phyloP scores from a whole-genome alignment of 345 rosid species.

The Punica granatum region DNA sequence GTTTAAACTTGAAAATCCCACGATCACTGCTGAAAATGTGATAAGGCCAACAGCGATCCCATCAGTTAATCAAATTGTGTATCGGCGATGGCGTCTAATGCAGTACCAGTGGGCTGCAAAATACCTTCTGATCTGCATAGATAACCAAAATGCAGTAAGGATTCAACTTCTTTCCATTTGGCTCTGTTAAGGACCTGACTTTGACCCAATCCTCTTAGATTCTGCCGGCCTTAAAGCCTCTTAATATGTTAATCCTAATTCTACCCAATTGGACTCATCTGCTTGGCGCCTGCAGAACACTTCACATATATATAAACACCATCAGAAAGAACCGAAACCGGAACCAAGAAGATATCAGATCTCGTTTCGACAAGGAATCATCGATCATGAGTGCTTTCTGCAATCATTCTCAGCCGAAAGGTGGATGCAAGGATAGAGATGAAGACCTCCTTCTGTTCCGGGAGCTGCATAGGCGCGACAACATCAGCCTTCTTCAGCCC shows the following conservation, averaged over 20 bases:
- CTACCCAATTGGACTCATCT: background rate
- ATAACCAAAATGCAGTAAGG: background rate
- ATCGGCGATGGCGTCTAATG: background rate
- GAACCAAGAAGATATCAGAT: background rate
- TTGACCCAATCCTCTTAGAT: background rate
- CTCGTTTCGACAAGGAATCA: background rate
- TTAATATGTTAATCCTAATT: background rate
- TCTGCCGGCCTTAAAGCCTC: background rate
- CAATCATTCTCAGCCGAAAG: background rate
- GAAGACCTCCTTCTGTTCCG: conserved; percentile 49
- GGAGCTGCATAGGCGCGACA: conserved; percentile 45
- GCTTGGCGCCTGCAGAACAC: background rate
- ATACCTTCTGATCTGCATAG: background rate
- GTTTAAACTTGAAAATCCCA: too few relatives aligned
- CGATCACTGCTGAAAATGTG: too few relatives aligned
- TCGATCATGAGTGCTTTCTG: background rate
- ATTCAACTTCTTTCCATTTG: background rate
- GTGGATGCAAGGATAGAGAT: conserved; percentile 19
- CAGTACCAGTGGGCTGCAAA: background rate
- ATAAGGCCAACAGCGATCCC: background rate
- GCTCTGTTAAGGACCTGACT: background rate
- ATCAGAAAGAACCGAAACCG: background rate
- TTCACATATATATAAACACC: background rate
- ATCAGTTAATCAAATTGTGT: background rate
- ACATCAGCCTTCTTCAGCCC: conserved; percentile 50